Evolutionary conservation across 2,329 filamentous ascomycete genomes (phyloP), one percentile per base, ranked within the genome.

Genomic region (Ambrosiella xylebori): DNA sequence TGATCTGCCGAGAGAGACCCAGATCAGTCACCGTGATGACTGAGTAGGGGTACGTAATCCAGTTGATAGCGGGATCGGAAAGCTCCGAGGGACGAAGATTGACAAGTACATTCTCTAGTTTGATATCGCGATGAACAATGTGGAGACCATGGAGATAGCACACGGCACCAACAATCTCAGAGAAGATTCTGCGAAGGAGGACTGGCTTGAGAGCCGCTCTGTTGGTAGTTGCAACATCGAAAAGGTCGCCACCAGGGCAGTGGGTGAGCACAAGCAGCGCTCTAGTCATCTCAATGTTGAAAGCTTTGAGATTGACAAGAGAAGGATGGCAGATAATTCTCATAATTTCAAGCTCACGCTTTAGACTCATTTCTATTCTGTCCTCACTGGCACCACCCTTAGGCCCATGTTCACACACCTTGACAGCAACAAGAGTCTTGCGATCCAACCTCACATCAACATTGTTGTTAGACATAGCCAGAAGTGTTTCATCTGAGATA

Each of bases 71-170:
- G 64, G 74, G 61, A 65, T 80, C 76, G n/a, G 81, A 73, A 45
- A 94, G 78, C 66, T 86, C 80, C 36, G 78, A 67, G 3, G 80
- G 74, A 0, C 85, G 80, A 53, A 95, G 76, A 67, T 95, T 97
- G 65, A 97, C 85, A 37, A 98, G 82, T 47, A 96, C 88, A 69
- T 97, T 88, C 75, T 98, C 93, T 60, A 98, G 82, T 72, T 98
- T 98, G 70, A 98, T 94, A 69, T 98, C 93, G 61, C 93, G 82
- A 68, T 98, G 93, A 57, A 97, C 91, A 67, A 98, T 95, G 64
- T 81, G 84, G 65, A 86, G 76, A 57, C 80, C 75, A 69, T 98
- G 93, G 54, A 98, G 74, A 71, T 97, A 96, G 59, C 78, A 79
- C 40, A 95, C 84, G 0, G 91, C 93, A 61, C 80, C 83, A 27